These are phyloP conservation scores for Fusarium sp. DNA, from an alignment of 2,329 filamentous ascomycete genomes.

Conservation along the genomic window DNA sequence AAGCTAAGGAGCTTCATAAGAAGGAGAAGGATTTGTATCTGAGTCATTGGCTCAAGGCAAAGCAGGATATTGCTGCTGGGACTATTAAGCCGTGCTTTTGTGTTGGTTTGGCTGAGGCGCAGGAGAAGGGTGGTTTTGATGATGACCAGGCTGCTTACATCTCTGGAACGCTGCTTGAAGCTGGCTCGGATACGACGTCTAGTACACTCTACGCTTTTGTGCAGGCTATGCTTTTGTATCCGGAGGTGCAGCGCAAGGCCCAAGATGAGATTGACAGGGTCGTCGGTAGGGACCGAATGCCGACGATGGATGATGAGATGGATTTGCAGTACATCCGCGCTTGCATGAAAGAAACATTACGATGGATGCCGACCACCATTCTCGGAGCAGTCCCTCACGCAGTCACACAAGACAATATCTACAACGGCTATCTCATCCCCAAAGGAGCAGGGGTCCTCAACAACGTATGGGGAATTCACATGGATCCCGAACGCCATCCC, in stretches of 20 bases:
- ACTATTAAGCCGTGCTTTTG: constrained; percentile 33
- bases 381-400: constrained; percentile 52
- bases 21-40: constrained; percentile 3
- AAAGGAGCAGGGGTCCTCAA: constrained; percentile 43
- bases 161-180: constrained; percentile 40
- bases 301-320: constrained; percentile 55
- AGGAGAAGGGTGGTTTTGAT: constrained; percentile 3
- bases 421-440: constrained; percentile 44
- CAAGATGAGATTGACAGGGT: constrained; percentile 58
- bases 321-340: constrained; percentile 57
- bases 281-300: constrained; percentile 55
- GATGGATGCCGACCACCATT: constrained; percentile 49
- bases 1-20: constrained; percentile 7
- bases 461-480: constrained; percentile 56
- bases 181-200: constrained; percentile 49
- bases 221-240: constrained; percentile 59
- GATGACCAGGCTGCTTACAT: constrained; percentile 23
- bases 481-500: constrained; percentile 75
- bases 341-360: constrained; percentile 49
- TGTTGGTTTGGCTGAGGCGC: constrained; percentile 4
- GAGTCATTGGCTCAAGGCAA: constrained; percentile 1
- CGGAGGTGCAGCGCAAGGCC: constrained; percentile 55
- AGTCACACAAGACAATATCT: constrained; percentile 47
- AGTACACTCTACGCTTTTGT: constrained; percentile 50
- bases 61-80: constrained; percentile 7